Evolutionary conservation across 345 rosid genomes (phyloP), one percentile per base, ranked within the genome.

Genomic region (Syzygium jambos): DNA sequence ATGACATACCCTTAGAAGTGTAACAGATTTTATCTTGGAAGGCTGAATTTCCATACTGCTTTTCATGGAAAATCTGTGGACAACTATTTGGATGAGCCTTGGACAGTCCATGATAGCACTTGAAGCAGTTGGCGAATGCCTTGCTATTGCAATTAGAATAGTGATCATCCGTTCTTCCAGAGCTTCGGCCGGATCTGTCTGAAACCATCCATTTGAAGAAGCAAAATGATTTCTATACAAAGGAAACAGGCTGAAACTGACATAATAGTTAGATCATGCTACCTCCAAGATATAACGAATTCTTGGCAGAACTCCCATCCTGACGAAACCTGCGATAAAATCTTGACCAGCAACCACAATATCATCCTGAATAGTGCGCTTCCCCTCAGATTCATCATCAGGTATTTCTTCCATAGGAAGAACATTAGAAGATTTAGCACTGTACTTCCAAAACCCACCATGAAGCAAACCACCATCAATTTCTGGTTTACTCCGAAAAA

Each of bases 371-470:
- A 97, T 95, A 84, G 99, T 96, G 63, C 89, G 94, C 51, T 90
- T 90, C 86, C 90, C 96, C 91, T 93, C 94, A 73, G 90, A 88
- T 85, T 91, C 98, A 38, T 95, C 95, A 92, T 90, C 93, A 86
- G 89, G 21, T 78, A 82, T 85, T 87, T 93, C 93, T 54, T 92
- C 89, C 80, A 87, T 89, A 88, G 90, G 89, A 87, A 93, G 90
- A 85, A 97, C 89, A 85, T 95, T 97, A 88, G 98, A 94, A 87
- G 95, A 93, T 92, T 97, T 97, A n/a, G 97, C 95, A 88, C 92
- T 95, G 91, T 97, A 96, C 92, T 97, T 97, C 99, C 98, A 96
- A 90, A 92, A 96, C 85, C 98, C 96, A 91, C 97, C 98, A 84
- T 84, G 94, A 78, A 96, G 96, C 87, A 96, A 96, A 87, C 98